Percentiles rank a stretch among this genome's conserved stretches.
Conservation (phyloP, 495 filamentous ascomycete species). For the Pyrenula aspistea region DNA sequence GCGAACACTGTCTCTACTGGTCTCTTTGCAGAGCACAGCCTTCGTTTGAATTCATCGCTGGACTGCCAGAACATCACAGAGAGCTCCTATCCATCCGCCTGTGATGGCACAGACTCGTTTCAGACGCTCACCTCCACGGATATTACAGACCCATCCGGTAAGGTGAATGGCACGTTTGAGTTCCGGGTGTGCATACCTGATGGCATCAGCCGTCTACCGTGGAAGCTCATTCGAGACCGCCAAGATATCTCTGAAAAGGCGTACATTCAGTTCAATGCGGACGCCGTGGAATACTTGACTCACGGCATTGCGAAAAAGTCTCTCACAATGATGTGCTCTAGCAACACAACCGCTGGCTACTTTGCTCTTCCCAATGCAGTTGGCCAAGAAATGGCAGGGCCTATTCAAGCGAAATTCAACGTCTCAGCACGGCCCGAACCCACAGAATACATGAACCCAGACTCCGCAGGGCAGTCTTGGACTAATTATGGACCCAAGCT, state of each 20-base stretch:
- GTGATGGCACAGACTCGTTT: background rate
- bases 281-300: background rate
- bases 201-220: background rate
- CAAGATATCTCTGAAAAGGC: background rate
- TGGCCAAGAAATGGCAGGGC: background rate
- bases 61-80: background rate
- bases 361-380: background rate
- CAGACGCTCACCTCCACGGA: background rate
- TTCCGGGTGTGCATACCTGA: background rate
- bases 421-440: background rate
- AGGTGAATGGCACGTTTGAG: background rate
- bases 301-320: background rate
- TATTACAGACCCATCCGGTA: background rate
- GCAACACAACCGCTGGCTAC: background rate
- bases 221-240: background rate
- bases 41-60: background rate
- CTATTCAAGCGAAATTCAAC: background rate
- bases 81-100: background rate
- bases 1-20: background rate
- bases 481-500: background rate
- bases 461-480: background rate
- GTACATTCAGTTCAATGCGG: background rate
- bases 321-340: background rate
- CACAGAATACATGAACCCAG: background rate
- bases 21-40: background rate